A percentile compares a stretch with the other conserved stretches of the same genome.
phyloP scores from a whole-genome alignment of 2,329 filamentous ascomycete species.

The Trichoderma pleuroti region DNA sequence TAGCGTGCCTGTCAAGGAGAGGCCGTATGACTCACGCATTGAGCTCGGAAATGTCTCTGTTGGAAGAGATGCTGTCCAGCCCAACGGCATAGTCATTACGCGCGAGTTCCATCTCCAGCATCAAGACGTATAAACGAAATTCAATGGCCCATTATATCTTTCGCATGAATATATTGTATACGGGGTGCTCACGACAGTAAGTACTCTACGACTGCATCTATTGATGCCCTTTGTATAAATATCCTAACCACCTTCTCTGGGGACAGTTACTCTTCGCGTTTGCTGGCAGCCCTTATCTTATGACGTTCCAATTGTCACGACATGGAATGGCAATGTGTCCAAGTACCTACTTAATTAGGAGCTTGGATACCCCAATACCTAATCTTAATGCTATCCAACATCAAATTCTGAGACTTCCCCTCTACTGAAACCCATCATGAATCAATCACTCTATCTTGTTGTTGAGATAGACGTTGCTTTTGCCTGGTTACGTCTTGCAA shows the following conservation, averaged over 20 bases:
- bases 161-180: background rate
- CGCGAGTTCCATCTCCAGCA: slow-evolving; percentile 15
- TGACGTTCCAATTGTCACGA: background rate
- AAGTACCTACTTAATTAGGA: background rate
- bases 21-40: background rate
- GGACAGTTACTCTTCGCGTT: background rate
- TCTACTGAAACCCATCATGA: background rate
- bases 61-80: background rate
- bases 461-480: background rate
- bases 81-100: slow-evolving; percentile 18
- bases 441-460: background rate
- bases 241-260: background rate
- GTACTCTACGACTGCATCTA: background rate
- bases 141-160: background rate
- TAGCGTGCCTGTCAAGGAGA: background rate
- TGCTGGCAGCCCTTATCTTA: background rate
- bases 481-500: background rate
- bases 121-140: background rate
- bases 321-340: background rate
- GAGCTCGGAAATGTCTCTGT: slow-evolving; percentile 6
- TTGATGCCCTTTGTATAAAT: background rate
- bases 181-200: background rate
- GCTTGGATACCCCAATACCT: background rate
- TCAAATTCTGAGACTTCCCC: background rate
- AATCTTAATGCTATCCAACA: background rate